Conservation (phyloP, 2,329 filamentous ascomycete genomes). For the Exserohilum rostratum region DNA sequence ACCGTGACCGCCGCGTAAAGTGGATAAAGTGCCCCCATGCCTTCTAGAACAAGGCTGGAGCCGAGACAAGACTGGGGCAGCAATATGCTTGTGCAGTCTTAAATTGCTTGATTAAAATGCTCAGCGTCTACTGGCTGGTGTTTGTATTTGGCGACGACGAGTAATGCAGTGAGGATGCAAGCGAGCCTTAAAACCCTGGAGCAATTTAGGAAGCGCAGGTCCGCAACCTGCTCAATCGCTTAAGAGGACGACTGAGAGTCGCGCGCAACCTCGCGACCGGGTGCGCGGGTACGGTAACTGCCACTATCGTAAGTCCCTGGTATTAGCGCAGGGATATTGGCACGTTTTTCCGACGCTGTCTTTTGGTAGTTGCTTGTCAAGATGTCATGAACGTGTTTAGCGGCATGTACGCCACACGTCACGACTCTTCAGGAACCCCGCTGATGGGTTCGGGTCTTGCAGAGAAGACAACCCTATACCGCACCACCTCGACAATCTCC, state of each 20-base stretch:
- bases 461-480: slow-evolving; percentile 85
- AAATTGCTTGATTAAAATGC: slow-evolving; percentile 13
- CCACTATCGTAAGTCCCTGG: neutral
- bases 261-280: neutral
- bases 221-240: neutral
- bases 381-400: neutral
- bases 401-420: neutral
- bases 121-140: slow-evolving; percentile 1
- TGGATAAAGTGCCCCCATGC: slow-evolving; percentile 22
- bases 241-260: neutral
- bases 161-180: slow-evolving; percentile 1
- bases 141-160: neutral
- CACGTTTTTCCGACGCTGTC: neutral
- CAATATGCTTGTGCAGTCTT: slow-evolving; percentile 16
- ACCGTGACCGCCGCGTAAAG: slow-evolving; percentile 36
- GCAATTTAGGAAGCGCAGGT: neutral
- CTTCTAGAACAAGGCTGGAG: slow-evolving; percentile 11
- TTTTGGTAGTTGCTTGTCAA: neutral
- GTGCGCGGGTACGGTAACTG: neutral
- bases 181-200: slow-evolving; percentile 5
- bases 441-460: slow-evolving; percentile 81
- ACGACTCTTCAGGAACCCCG: slow-evolving; percentile 26
- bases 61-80: slow-evolving; percentile 7
- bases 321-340: neutral
- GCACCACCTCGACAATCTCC: slow-evolving; percentile 86